phyloP scores from a whole-genome alignment of 2,329 filamentous ascomycete genomes.

The Ceratocystis huliohia region DNA sequence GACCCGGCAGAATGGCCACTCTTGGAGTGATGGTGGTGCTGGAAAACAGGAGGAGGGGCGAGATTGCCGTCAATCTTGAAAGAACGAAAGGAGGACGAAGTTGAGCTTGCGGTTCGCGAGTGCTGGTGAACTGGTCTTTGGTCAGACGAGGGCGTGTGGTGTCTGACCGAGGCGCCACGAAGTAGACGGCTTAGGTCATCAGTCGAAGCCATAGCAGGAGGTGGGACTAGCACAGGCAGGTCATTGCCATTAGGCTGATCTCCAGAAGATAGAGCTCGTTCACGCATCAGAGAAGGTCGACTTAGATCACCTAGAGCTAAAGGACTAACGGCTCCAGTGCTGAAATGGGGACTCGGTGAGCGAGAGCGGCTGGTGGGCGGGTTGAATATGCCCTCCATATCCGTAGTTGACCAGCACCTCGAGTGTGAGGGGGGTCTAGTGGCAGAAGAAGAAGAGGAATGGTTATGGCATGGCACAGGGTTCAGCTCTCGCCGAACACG shows the following conservation, averaged over 20 bases:
- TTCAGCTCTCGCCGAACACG: slow-evolving; percentile 52
- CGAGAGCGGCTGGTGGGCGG: background rate
- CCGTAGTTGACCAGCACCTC: slow-evolving; percentile 14
- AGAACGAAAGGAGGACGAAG: slow-evolving; percentile 20
- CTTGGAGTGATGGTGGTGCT: slow-evolving; percentile 11
- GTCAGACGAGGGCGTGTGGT: slow-evolving; percentile 7
- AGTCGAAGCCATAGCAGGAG: background rate
- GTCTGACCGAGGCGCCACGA: slow-evolving; percentile 4
- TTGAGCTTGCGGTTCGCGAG: slow-evolving; percentile 20
- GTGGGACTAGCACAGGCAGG: slow-evolving; percentile 4
- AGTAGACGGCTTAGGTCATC: slow-evolving; percentile 12
- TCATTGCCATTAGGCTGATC: slow-evolving; percentile 24
- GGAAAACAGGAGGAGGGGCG: slow-evolving; percentile 30
- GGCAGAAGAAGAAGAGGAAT: slow-evolving; percentile 22
- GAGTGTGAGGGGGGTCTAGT: slow-evolving; percentile 6
- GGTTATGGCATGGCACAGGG: slow-evolving; percentile 14
- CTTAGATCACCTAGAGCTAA: background rate
- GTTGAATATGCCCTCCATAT: slow-evolving; percentile 16
- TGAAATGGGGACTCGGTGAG: slow-evolving; percentile 9
- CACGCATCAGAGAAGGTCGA: slow-evolving; percentile 8
- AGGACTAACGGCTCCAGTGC: slow-evolving; percentile 1
- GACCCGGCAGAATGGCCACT: background rate
- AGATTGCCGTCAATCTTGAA: slow-evolving; percentile 31
- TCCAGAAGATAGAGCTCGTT: slow-evolving; percentile 38
- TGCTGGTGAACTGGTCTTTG: slow-evolving; percentile 3